A percentile compares a stretch with the other conserved stretches of the same genome.
phyloP scores from a whole-genome alignment of 2,329 filamentous ascomycete species.

The Botrytis aclada region DNA sequence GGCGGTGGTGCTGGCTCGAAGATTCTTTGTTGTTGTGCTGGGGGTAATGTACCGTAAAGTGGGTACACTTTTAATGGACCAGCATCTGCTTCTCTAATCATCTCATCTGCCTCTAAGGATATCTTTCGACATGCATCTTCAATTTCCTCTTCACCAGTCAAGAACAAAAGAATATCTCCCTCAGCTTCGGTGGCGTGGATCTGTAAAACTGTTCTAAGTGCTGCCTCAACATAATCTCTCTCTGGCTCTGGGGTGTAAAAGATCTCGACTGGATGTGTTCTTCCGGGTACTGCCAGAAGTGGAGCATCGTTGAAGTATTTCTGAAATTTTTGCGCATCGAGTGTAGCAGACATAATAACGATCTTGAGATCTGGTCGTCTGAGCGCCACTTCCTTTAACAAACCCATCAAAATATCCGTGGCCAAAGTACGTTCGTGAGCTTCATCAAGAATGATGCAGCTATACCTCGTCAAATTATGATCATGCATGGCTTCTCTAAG shows the following conservation, averaged over 20 bases:
- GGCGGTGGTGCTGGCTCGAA: slow-evolving; percentile 84
- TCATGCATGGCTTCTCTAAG: slow-evolving; percentile 96
- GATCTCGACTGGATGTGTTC: slow-evolving; percentile 95
- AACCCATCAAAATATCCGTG: slow-evolving; percentile 95
- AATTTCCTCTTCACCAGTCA: slow-evolving; percentile 98
- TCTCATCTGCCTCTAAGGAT: slow-evolving; percentile 82
- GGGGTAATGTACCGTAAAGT: slow-evolving; percentile 89
- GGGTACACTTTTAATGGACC: slow-evolving; percentile 89
- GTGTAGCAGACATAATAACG: slow-evolving; percentile 97
- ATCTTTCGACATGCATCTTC: slow-evolving; percentile 96
- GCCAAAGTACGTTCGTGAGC: slow-evolving; percentile 96
- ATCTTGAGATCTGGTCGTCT: slow-evolving; percentile 90
- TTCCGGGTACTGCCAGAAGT: slow-evolving; percentile 86
- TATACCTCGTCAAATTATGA: slow-evolving; percentile 85
- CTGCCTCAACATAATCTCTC: slow-evolving; percentile 93
- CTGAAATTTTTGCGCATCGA: slow-evolving; percentile 98
- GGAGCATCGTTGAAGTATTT: slow-evolving; percentile 95
- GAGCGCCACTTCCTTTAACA: slow-evolving; percentile 84
- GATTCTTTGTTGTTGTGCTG: slow-evolving; percentile 89
- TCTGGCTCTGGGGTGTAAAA: slow-evolving; percentile 98
- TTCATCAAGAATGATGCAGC: slow-evolving; percentile 97
- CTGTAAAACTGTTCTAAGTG: slow-evolving; percentile 89
- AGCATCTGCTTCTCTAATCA: slow-evolving; percentile 85
- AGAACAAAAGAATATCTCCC: slow-evolving; percentile 88
- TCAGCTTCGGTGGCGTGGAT: slow-evolving; percentile 92